Evolutionary conservation across 371 early-diverging fungal genomes (phyloP).

Genomic region (Rhizopus microsporus): DNA sequence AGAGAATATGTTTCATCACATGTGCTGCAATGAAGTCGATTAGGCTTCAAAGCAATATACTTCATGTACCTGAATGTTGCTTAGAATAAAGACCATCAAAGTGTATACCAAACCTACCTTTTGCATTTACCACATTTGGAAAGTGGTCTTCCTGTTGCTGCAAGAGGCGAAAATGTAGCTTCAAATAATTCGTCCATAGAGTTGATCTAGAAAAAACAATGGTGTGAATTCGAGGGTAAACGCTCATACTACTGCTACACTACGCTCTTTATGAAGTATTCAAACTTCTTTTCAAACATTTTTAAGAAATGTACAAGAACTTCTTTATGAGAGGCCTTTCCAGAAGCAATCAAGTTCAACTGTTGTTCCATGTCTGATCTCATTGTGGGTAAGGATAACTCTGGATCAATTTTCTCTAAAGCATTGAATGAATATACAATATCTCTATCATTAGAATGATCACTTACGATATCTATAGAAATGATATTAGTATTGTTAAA

Average conservation of each 20-base stretch:
- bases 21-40: slow-evolving; percentile 52
- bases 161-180: slow-evolving; percentile 54
- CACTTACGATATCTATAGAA: slow-evolving; percentile 37
- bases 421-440: background rate
- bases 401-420: slow-evolving; percentile 56
- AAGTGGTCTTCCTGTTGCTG: slow-evolving; percentile 48
- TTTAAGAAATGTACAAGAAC: slow-evolving; percentile 47
- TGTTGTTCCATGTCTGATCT: slow-evolving; percentile 58
- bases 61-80: slow-evolving; percentile 44
- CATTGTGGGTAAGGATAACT: slow-evolving; percentile 55
- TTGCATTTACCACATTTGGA: slow-evolving; percentile 62
- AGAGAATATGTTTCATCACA: slow-evolving; percentile 59
- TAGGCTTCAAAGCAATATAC: slow-evolving; percentile 50
- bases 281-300: slow-evolving; percentile 51
- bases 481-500: background rate
- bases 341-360: slow-evolving; percentile 48
- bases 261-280: slow-evolving; percentile 49
- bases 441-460: background rate
- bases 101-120: slow-evolving; percentile 25
- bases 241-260: too few species aligned
- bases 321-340: slow-evolving; percentile 40
- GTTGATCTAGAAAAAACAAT: slow-evolving; percentile 31
- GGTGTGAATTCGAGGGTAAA: background rate
- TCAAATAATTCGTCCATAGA: slow-evolving; percentile 59
- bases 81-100: background rate